Evolutionary conservation across 257 asterid species (phyloP), one percentile per base, ranked within the genome.

Genomic region (Fraxinus excelsior): DNA sequence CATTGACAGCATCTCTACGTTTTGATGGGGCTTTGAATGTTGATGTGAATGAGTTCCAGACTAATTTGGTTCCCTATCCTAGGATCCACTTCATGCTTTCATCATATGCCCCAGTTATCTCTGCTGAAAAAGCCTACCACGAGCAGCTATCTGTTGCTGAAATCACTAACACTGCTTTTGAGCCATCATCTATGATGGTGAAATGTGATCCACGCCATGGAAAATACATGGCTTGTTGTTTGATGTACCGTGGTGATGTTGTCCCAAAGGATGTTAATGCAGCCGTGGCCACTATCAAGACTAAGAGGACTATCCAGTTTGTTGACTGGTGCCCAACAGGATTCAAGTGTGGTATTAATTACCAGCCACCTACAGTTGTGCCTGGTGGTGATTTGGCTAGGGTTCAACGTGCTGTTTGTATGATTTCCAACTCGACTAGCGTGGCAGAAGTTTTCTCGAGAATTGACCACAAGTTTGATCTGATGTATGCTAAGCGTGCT

Each of bases 251-350:
- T 71, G 98, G 98, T 4, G 98, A 94, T 67, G 98, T 92, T 0
- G 98, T 94, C 4, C 98, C 98, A 19, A 94, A 94, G 86, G 98
- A 94, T 18, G 98, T 94, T 67, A 94, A 94, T 8, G 98, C 98
- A 0, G 98, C 97, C 28, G 98, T 94, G 10, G 98, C 98, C 14
- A 94, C 98, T 1, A 94, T 94, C 83, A 94, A 94, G 90, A 94
- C 98, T 12, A 94, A 94, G 93, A 89, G 98, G 82, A 94, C 98
- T 19, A 94, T 94, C 3, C 98, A 94, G 82, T 94, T 94, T 18
- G 98, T 94, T 6, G 98, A 94, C 78, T 94, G 98, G 98, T 94
- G 98, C 85, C 98, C 98, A 1, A 94, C 98, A 12, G 98, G 98
- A 0, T 94, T 94, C 91, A 94, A 94, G 83, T 94, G 98, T 2